Evolutionary conservation across 805 yeast species (phyloP).

Genomic region (Pichia exigua): DNA sequence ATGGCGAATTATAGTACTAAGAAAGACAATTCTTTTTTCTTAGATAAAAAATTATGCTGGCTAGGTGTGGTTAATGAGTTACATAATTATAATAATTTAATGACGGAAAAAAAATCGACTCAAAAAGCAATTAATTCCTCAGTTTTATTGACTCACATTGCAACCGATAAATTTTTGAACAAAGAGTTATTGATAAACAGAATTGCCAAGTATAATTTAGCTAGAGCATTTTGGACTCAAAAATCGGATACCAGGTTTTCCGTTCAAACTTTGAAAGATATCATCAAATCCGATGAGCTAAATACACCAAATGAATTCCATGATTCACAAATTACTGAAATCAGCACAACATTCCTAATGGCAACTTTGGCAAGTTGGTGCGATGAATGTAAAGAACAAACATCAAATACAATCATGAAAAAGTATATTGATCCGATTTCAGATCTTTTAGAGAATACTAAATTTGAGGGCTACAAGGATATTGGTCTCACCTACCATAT

Average conservation of each 20-base stretch:
- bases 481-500: slow-evolving; percentile 43
- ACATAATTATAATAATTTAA: slow-evolving; percentile 33
- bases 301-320: background rate
- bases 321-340: background rate
- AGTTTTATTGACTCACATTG: slow-evolving; percentile 35
- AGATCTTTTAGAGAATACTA: slow-evolving; percentile 14
- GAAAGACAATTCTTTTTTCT: background rate
- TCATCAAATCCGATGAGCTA: slow-evolving; percentile 14
- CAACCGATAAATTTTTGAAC: slow-evolving; percentile 18
- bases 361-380: slow-evolving; percentile 58
- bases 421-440: slow-evolving; percentile 48
- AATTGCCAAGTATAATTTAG: slow-evolving; percentile 39
- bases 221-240: slow-evolving; percentile 59
- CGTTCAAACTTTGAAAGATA: slow-evolving; percentile 41
- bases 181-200: slow-evolving; percentile 11
- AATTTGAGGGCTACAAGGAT: slow-evolving; percentile 12
- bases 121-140: slow-evolving; percentile 49
- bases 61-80: slow-evolving; percentile 32
- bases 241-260: slow-evolving; percentile 47
- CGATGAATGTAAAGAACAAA: slow-evolving; percentile 60
- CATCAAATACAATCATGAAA: slow-evolving; percentile 49
- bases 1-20: background rate
- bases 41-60: slow-evolving; percentile 8
- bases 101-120: slow-evolving; percentile 30
- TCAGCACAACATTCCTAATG: slow-evolving; percentile 12